Evolutionary conservation across 495 filamentous ascomycete species (phyloP).

Genomic region (Aspergillus sparsus): DNA sequence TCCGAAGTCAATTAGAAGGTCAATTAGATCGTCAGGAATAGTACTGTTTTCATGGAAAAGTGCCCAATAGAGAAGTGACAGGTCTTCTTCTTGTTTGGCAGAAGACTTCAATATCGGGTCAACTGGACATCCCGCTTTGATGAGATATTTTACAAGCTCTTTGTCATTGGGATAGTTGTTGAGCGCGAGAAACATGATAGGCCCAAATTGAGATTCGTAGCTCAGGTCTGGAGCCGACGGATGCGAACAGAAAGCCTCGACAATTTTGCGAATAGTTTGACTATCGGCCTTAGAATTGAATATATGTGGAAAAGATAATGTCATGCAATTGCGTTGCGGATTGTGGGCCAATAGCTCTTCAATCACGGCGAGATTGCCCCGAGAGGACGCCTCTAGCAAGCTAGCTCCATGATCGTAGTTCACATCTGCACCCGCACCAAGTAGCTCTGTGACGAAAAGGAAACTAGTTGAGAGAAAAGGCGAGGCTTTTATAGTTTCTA

Average conservation of each 20-base stretch:
- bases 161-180: constrained; percentile 8
- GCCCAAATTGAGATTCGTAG: constrained; percentile 8
- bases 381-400: constrained; percentile 7
- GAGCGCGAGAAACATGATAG: constrained; percentile 10
- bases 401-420: constrained; percentile 14
- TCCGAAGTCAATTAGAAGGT: constrained; percentile 6
- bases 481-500: constrained; percentile 12
- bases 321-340: constrained; percentile 7
- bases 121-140: constrained; percentile 8
- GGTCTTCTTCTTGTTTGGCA: constrained; percentile 1
- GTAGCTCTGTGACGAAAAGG: constrained; percentile 10
- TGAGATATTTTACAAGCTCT: constrained; percentile 13
- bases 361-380: constrained; percentile 7
- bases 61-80: constrained; percentile 15
- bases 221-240: constrained; percentile 10
- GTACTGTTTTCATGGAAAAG: background rate
- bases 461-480: background rate
- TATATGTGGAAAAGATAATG: constrained; percentile 6
- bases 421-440: constrained; percentile 16
- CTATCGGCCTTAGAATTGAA: constrained; percentile 10
- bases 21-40: constrained; percentile 9
- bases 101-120: constrained; percentile 14
- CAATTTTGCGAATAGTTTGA: constrained; percentile 9
- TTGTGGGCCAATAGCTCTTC: constrained; percentile 6
- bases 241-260: constrained; percentile 15